Percentiles rank a stretch among this genome's conserved stretches.
Conservation (phyloP, 768 basidiomycete species). For the Exidia glandulosa region DNA sequence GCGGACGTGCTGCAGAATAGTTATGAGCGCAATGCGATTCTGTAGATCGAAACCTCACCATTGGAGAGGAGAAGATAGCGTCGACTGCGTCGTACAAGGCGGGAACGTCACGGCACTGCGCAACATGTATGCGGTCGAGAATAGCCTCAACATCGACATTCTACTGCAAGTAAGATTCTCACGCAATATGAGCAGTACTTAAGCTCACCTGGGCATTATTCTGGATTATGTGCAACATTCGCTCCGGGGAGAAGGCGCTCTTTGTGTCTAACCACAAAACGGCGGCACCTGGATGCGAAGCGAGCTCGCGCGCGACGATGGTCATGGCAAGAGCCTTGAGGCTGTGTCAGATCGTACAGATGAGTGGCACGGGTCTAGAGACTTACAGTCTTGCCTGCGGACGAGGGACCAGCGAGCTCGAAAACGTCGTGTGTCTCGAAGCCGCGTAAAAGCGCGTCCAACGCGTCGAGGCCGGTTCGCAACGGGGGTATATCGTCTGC, state of each 20-base stretch:
- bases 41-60: too few relatives aligned
- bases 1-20: too few relatives aligned
- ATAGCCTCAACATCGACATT: too few relatives aligned
- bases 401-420: background rate
- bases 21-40: too few relatives aligned
- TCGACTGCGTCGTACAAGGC: too few relatives aligned
- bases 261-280: background rate
- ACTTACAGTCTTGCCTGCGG: background rate
- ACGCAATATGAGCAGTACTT: too few relatives aligned
- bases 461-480: background rate
- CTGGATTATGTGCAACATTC: background rate
- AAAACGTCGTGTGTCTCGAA: background rate
- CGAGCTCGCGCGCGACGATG: background rate
- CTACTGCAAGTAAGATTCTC: too few relatives aligned
- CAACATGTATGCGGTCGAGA: too few relatives aligned
- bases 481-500: background rate
- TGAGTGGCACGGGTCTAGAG: background rate
- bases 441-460: background rate
- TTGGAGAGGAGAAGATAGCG: too few relatives aligned
- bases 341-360: too few relatives aligned
- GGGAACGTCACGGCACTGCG: too few relatives aligned
- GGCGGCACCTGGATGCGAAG: background rate
- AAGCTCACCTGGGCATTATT: too few relatives aligned
- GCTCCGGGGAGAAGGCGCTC: background rate
- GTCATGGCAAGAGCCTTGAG: background rate